These are phyloP conservation scores for Gossypium armourianum DNA, from an alignment of 441 rosid genomes.

Conservation along the genomic window DNA sequence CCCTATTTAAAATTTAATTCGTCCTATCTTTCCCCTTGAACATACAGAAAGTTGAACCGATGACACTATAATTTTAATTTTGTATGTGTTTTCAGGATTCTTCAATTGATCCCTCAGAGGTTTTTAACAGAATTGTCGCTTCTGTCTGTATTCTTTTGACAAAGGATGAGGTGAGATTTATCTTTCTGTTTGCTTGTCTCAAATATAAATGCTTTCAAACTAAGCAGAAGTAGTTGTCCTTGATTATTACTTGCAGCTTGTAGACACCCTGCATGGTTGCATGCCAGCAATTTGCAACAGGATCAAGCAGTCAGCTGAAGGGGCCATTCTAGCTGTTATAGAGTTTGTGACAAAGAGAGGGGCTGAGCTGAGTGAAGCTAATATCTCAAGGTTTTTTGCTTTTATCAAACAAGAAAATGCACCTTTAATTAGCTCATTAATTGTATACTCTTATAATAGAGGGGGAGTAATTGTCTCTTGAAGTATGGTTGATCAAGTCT, in stretches of 20 bases:
- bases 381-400: constrained; percentile 60
- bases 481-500: constrained; percentile 6
- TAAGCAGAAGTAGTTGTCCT: constrained; percentile 10
- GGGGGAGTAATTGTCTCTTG: neutral
- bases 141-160: constrained; percentile 65
- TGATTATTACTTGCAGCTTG: constrained; percentile 57
- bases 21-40: neutral
- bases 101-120: constrained; percentile 97
- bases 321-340: constrained; percentile 82
- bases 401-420: neutral
- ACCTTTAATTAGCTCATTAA: constrained; percentile 10
- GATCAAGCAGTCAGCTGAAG: constrained; percentile 88
- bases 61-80: neutral
- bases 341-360: constrained; percentile 84
- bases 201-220: neutral
- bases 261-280: constrained; percentile 63
- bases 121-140: constrained; percentile 85
- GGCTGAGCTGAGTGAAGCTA: constrained; percentile 58
- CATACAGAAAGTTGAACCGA: neutral
- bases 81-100: constrained; percentile 59
- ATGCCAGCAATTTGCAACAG: constrained; percentile 76
- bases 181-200: constrained; percentile 9
- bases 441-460: neutral
- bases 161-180: constrained; percentile 61
- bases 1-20: neutral